Evolutionary conservation across 345 rosid species (phyloP), one percentile per base, ranked within the genome.

Genomic region (Camelina sativa): DNA sequence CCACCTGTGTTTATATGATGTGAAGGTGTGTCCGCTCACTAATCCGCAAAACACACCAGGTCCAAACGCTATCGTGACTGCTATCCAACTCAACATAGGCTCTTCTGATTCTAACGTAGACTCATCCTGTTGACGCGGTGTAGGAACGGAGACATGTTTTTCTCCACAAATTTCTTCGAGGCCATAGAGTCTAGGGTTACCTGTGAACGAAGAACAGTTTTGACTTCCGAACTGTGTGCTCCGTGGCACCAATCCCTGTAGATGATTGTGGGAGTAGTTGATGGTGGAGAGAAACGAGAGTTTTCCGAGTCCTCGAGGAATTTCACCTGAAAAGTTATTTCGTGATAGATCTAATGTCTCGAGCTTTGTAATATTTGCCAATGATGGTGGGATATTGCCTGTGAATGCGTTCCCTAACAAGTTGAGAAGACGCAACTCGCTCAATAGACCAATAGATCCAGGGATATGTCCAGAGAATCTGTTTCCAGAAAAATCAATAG

Each of bases 401-500:
- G 30, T 71, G 67, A 71, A 71, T 20, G 75, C 1, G 0, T 66
- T 66, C 13, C 59, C 71, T 2, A 47, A 66, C 20, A 50, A 50
- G 59, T 66, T 66, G 47, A 66, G 57, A 30, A 61, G 58, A 8
- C 41, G 57, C 13, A 71, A 4, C 9, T 20, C 68, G 1, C 46
- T 71, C 23, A 71, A 30, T 0, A 44, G 1, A 13, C 60, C 67
- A 32, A 71, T 47, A 1, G 75, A 71, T 34, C 2, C 8, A 17
- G 75, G 75, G 20, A 71, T 61, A 5, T 6, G 1, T 71, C 68
- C 60, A 0, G 0, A 6, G 0, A 72, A 15, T 4, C 0, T 20
- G 12, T 72, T 72, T 23, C 67, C 59, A 6, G 76, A 72, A 11
- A 72, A 50, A 38, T 72, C 76, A 38, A 72, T 48, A 40, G 10